Conservation (phyloP, 2,329 filamentous ascomycete species). For the Colletotrichum acutatum region DNA sequence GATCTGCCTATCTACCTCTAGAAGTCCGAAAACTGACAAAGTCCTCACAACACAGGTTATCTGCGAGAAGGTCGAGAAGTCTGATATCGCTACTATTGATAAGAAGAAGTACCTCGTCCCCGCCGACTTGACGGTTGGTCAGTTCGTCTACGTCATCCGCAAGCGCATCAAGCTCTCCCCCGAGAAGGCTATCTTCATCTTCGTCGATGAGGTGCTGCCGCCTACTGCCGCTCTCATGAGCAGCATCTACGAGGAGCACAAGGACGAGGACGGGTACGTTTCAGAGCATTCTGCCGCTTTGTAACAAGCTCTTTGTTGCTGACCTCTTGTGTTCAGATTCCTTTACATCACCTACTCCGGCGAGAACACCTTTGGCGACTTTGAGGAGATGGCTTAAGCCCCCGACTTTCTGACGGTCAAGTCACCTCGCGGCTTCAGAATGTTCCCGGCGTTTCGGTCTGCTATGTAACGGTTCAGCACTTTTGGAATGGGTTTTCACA, state of each 20-base stretch:
- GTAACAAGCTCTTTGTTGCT: not conserved
- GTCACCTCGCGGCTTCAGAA: constrained; percentile 29
- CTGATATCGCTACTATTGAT: constrained; percentile 98
- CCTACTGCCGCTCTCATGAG: constrained; percentile 98
- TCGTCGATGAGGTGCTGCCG: constrained; percentile 97
- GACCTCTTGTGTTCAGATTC: constrained; percentile 67
- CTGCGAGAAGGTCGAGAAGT: constrained; percentile 99
- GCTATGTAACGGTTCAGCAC: constrained; percentile 29
- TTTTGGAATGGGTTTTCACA: constrained; percentile 34
- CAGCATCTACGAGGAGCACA: constrained; percentile 99
- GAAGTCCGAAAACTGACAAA: constrained; percentile 36
- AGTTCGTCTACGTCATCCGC: constrained; percentile 99
- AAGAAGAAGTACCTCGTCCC: constrained; percentile 99
- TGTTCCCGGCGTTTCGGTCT: constrained; percentile 36
- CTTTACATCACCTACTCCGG: constrained; percentile 99
- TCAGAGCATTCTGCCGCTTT: not conserved
- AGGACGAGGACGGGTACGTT: constrained; percentile 78
- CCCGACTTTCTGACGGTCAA: constrained; percentile 26
- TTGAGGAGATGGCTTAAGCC: constrained; percentile 54
- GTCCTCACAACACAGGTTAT: constrained; percentile 75
- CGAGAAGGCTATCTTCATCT: constrained; percentile 99
- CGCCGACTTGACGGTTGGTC: constrained; percentile 95
- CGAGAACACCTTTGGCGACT: constrained; percentile 94
- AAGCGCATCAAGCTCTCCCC: constrained; percentile 99
- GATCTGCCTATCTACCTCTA: constrained; percentile 8